Base-by-base conservation (phyloP, 257 asterid genomes). In the Solanum lycopersicoides region DNA sequence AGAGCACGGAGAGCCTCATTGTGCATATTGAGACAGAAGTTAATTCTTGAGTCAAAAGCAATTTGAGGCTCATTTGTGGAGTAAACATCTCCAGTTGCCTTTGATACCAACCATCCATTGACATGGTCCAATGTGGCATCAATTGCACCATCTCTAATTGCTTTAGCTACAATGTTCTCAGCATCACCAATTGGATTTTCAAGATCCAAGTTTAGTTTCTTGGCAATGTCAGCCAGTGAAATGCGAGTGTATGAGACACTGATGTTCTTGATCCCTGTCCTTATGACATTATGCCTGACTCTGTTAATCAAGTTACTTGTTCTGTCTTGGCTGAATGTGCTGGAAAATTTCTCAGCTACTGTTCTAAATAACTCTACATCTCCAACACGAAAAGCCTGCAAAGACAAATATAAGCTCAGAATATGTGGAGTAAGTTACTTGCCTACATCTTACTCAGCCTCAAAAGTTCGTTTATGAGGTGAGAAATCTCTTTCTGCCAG, bases 111-210 rank as follows among this genome's bases (percentile, higher is more conserved):
- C 94, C 94, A 94, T 45, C 97, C 95, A 85, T 93, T 94, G 80
- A 91, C 92, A 90, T 93, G 98, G 91, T 93, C 96, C 60, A 94
- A 45, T 3, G 92, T 92, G 84, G 97, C 98, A 75, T 95, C 98
- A n/a, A 94, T 93, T 10, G 95, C 96, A 50, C 97, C 97, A 85
- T 95, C 98, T 68, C 98, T 89, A 85, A 95, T 93, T 53, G 98
- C 97, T 92, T 93, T 94, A 74, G 98, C 91, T 14, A 94, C 93
- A 32, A 94, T 91, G 59, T 94, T 91, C 89, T 93, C 98, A 66
- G 95, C 98, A 89, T 93, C 98, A 86, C 92, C 95, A 68, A 94
- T 87, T 18, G 95, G 94, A 56, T 92, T 91, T 53, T 93, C 87
- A 59, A 95, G 93, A 86, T 95, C 98, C 88, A 93, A 83, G 85